Evolutionary conservation across 2,329 filamentous ascomycete species (phyloP), one percentile per base, ranked within the genome.

Genomic region (Domatiomyces globalis): DNA sequence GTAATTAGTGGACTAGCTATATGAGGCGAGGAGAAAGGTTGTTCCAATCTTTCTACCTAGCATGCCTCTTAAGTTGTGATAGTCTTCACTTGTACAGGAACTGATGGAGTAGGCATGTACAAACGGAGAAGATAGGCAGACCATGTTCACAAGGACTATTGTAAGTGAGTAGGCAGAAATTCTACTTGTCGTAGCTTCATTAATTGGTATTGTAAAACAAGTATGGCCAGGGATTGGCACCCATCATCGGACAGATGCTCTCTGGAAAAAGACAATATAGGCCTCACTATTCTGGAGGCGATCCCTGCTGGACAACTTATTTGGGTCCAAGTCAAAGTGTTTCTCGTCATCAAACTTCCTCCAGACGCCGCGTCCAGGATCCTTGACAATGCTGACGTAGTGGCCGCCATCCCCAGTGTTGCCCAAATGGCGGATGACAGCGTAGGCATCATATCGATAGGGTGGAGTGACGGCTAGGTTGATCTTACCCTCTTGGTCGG

Each of bases 401-500:
- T 95, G 89, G 0, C 89, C 89, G 48, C 78, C 79, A 39, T 79
- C 77, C 49, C 85, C 72, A 1, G 75, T 80, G 1, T 70, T 70
- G 19, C 89, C 89, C 3, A 78, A 68, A 65, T 95, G 89, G 55
- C 85, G 75, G 50, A 94, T 79, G 5, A 95, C 84, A 1, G 83
- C 90, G 64, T 94, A 95, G 49, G 85, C 83, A 63, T 94, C 84
- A 66, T 95, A 98, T 4, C 73, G 70, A 62, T 85, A 87, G 0
- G 85, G 83, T 0, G 65, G 65, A 49, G 63, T 70, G 51, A 60
- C 69, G 49, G 60, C 65, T 44, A 60, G 58, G 43, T 61, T 58
- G 63, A 67, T 50, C 43, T 61, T 53, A 43, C 65, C 62, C 43
- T 62, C 48, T 51, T 60, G 18, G 52, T 63, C 53, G 63, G 56